A percentile compares a stretch with the other conserved stretches of the same genome.
These are phyloP conservation scores for Lipomyces orientalis DNA, from an alignment of 805 yeast species.

Conservation along the genomic window DNA sequence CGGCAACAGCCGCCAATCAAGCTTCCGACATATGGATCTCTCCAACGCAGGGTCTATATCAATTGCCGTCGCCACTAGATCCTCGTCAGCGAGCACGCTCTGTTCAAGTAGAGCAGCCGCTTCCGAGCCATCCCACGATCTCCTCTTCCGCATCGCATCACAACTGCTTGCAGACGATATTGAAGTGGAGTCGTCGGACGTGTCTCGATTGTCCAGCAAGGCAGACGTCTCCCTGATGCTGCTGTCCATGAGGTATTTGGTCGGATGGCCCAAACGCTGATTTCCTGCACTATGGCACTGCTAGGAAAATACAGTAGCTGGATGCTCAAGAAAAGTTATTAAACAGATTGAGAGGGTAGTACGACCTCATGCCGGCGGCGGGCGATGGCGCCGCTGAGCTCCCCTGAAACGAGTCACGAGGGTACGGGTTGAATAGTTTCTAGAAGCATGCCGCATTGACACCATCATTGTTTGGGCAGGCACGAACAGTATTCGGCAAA, in stretches of 20 bases:
- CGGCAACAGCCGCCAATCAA: slow-evolving; percentile 54
- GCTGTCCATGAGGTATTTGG: not conserved
- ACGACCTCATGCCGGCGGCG: too few species aligned
- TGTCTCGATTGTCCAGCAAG: not conserved
- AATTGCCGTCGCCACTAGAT: slow-evolving; percentile 19
- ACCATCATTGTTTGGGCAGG: too few species aligned
- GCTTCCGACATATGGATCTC: slow-evolving; percentile 46
- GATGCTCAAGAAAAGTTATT: too few species aligned
- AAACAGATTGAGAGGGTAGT: too few species aligned
- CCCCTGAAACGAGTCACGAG: too few species aligned
- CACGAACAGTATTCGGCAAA: too few species aligned
- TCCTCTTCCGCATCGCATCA: slow-evolving; percentile 9
- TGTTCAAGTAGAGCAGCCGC: slow-evolving; percentile 20
- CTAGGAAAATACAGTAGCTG: not conserved
- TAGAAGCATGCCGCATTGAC: too few species aligned
- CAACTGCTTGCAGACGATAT: not conserved
- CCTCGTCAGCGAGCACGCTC: slow-evolving; percentile 33
- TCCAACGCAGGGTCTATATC: slow-evolving; percentile 40
- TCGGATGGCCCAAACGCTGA: not conserved
- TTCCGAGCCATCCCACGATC: slow-evolving; percentile 4
- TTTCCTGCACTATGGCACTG: not conserved
- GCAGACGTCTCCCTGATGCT: not conserved
- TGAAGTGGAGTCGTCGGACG: not conserved
- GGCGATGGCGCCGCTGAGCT: too few species aligned
- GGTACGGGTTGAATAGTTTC: not conserved